Percentiles rank a stretch among this genome's conserved stretches.
These are phyloP conservation scores for Vitis hybrid DNA, from an alignment of 177 flowering plant genomes.

Conservation along the genomic window DNA sequence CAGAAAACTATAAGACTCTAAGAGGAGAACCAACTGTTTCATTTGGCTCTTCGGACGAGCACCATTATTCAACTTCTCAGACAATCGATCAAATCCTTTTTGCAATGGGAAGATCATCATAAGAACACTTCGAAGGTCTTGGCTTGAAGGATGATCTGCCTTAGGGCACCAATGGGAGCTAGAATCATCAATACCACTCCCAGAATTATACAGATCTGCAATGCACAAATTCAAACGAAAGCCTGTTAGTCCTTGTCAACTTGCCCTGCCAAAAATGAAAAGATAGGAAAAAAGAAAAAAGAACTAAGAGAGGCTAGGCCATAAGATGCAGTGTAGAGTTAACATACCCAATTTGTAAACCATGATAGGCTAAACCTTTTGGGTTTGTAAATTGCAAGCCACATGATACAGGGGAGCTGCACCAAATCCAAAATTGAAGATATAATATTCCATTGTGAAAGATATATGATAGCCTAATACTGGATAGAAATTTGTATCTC, in stretches of 20 bases:
- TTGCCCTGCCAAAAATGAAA: no score
- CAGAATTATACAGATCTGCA: constrained; percentile 49
- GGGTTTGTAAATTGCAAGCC: constrained; percentile 63
- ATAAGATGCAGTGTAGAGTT: not conserved
- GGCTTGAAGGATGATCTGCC: constrained; percentile 38
- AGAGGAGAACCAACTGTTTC: no score
- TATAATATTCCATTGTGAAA: not conserved
- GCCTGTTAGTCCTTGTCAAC: no score
- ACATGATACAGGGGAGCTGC: constrained; percentile 75
- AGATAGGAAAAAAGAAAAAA: no score
- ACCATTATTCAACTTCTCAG: no score
- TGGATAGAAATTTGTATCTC: not conserved
- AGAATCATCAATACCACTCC: constrained; percentile 43
- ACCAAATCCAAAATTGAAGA: not conserved
- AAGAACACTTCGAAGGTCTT: constrained; percentile 39
- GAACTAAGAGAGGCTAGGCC: not conserved
- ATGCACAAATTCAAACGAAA: not conserved
- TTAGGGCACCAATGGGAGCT: constrained; percentile 53
- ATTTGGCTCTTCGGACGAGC: no score
- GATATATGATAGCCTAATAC: no score
- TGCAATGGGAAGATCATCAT: constrained; percentile 3
- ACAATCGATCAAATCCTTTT: no score
- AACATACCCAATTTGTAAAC: constrained; percentile 65
- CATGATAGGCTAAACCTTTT: constrained; percentile 57
- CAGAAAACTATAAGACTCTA: no score